phyloP scores from a whole-genome alignment of 257 asterid genomes.

The Solanum microdontum region DNA sequence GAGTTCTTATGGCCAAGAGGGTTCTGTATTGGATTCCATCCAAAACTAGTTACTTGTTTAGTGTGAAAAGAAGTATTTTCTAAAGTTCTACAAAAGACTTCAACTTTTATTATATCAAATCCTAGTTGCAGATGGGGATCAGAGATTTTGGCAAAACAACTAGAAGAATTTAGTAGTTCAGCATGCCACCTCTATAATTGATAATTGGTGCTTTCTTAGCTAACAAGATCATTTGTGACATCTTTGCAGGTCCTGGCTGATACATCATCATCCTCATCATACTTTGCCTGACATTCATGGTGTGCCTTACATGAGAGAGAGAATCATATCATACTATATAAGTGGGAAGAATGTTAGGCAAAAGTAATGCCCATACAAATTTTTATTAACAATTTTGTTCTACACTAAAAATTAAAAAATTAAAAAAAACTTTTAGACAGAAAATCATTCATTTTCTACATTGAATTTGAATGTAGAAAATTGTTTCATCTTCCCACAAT shows the following conservation, averaged over 20 bases:
- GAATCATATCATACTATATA: not conserved
- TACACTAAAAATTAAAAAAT: too few species aligned
- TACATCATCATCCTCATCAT: slow-evolving; percentile 95
- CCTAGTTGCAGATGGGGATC: not conserved
- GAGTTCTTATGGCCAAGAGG: not conserved
- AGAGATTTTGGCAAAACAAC: not conserved
- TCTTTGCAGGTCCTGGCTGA: slow-evolving; percentile 81
- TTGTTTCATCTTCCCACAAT: too few species aligned
- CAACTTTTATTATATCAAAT: not conserved
- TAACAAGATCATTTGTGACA: not conserved
- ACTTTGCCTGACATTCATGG: slow-evolving; percentile 56
- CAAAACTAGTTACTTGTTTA: not conserved
- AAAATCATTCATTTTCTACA: too few species aligned
- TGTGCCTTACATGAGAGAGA: not conserved
- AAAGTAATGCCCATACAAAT: too few species aligned
- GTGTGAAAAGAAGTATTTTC: not conserved
- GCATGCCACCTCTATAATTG: not conserved
- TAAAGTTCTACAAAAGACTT: not conserved
- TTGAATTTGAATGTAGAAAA: too few species aligned
- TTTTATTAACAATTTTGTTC: too few species aligned
- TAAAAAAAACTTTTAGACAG: too few species aligned
- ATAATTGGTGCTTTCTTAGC: not conserved
- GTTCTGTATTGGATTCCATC: not conserved
- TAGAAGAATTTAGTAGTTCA: not conserved
- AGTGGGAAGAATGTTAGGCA: too few species aligned